Base-by-base conservation (phyloP, 306 rosid genomes). In the Begonia loranthoides region DNA sequence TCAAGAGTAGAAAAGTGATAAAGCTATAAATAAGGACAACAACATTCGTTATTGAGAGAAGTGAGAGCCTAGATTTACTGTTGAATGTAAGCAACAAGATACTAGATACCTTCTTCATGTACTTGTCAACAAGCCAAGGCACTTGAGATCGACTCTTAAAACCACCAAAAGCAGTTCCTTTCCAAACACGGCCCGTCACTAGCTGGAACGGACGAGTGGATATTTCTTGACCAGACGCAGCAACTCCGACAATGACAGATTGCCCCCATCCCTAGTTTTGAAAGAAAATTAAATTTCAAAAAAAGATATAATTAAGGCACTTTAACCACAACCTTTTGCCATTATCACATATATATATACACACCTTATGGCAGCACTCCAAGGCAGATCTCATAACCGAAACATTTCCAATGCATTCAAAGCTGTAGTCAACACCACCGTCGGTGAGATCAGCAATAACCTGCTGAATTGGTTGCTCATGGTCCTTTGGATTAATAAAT, bases 121-220 rank as follows among this genome's bases (percentile, higher is more conserved):
- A 89, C 83, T 89, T 85, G 22, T 82, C 84, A 12, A 89, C 97
- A 55, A 90, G 97, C 94, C 82, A 79, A 55, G 97, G 97, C 55
- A 89, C 97, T 68, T 89, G 95, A 43, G 95, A 79, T 15, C 97
- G 78, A 60, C 97, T 85, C 83, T 89, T 90, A 71, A 90, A 90
- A 52, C 97, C 97, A 51, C 94, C 95, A 70, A 90, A 90, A 61
- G 95, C 92, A 16, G 97, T 90, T 78, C 97, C 97, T 58, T 90
- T 90, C 97, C 97, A 85, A 41, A 82, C 87, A 41, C 97, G 97
- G 21, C 95, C 95, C 1, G 97, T 90, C 73, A 90, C 97, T 76
- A 90, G 60, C 76, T 90, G 97, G 61, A 90, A 90, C 1, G 97
- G 97, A 10, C 94, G 75, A 36, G 97, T 90, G 24, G 85, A 78